These are phyloP conservation scores for Ophiostoma pallidulum DNA, from an alignment of 2,329 filamentous ascomycete species.

Conservation along the genomic window DNA sequence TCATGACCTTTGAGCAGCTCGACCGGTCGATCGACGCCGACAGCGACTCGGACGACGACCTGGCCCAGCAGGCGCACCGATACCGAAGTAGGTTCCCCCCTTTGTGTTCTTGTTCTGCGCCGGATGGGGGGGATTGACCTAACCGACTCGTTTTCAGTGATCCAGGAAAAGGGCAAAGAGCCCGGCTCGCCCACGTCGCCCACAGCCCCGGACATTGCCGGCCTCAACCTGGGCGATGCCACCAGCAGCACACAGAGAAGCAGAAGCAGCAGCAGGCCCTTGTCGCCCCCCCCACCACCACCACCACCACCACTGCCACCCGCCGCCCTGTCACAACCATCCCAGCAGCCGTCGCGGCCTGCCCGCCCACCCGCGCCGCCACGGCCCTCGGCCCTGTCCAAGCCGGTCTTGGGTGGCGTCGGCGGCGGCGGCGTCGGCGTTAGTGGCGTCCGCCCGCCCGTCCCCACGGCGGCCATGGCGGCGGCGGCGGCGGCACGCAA, in stretches of 20 bases:
- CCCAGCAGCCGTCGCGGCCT: no score
- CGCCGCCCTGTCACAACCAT: no score
- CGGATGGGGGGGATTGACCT: background rate
- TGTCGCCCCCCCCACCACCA: slow-evolving; percentile 12
- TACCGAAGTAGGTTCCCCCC: slow-evolving; percentile 43
- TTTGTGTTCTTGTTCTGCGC: background rate
- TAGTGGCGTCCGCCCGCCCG: slow-evolving; percentile 1
- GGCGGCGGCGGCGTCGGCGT: no score
- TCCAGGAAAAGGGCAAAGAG: slow-evolving; percentile 41
- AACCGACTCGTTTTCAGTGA: slow-evolving; percentile 32
- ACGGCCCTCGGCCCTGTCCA: slow-evolving; percentile 35
- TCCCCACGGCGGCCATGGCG: slow-evolving; percentile 6
- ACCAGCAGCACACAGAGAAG: slow-evolving; percentile 4
- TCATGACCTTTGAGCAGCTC: slow-evolving; percentile 91
- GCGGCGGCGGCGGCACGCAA: slow-evolving; percentile 33
- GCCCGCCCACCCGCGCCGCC: slow-evolving; percentile 36
- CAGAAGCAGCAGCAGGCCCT: background rate
- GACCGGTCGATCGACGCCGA: slow-evolving; percentile 75
- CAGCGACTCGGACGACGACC: slow-evolving; percentile 59
- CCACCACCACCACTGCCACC: slow-evolving; percentile 29
- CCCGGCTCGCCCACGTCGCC: slow-evolving; percentile 34
- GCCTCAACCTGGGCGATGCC: slow-evolving; percentile 29
- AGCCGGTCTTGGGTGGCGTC: slow-evolving; percentile 27
- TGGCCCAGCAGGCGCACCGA: slow-evolving; percentile 56
- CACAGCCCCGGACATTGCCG: slow-evolving; percentile 33